Base-by-base conservation (phyloP, 2,329 filamentous ascomycete genomes). In the Niveomyces coronatus region DNA sequence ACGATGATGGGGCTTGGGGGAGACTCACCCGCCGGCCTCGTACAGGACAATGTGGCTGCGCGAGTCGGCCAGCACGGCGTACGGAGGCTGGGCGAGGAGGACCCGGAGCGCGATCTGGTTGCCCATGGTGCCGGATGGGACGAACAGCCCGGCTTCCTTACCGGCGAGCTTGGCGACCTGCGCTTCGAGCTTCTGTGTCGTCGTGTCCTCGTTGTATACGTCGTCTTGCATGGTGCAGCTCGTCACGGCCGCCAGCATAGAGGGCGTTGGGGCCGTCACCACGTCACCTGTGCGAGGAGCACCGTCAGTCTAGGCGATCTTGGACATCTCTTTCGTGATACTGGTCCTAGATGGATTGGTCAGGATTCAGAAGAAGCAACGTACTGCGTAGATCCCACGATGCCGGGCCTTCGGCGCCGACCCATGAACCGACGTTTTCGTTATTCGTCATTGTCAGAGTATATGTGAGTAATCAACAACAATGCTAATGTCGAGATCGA, bases 81-180 rank as follows among this genome's bases (percentile, higher is more conserved):
- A 78, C 0, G 89, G 89, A 11, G 88, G 87, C 43, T 85, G 81
- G 1, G 68, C 72, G 11, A 95, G 70, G 42, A 91, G 82, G 2
- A 83, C 72, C 27, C 88, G 77, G 29, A 94, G 70, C 0, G 82
- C 80, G 14, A 95, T 67, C 57, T 94, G 87, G 61, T 95, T 95
- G 28, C 86, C 87, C 87, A 94, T 94, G 4, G 88, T 94, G 4
- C 89, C 89, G 0, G 85, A 91, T 42, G 93, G 69, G 39, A 94
- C 85, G 38, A 94, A 79, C 4, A 95, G 67, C 0, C 75, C 82
- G 7, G 76, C 77, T 51, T 87, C 80, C 49, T 93, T 87, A 48
- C 76, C 76, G 1, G 85, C 75, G 4, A 93, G 70, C 22, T 70
- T 55, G 14, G 86, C 85, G 31, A 93, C 70, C 55, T 83, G 79